phyloP scores from a whole-genome alignment of 345 rosid genomes.

The Gossypium bickii region DNA sequence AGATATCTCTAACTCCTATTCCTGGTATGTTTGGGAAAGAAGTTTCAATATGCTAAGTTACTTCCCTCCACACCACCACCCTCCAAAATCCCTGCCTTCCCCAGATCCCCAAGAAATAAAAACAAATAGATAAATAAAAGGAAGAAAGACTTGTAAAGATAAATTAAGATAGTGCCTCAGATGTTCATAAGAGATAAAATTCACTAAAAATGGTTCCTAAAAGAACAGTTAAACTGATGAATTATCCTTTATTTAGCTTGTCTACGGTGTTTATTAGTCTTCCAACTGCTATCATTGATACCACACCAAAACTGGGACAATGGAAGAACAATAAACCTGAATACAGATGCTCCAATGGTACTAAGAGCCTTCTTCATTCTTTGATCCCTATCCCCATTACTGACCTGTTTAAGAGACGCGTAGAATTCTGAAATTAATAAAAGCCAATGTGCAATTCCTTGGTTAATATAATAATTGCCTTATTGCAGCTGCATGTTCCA shows the following conservation, averaged over 20 bases:
- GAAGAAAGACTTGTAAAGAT: background rate
- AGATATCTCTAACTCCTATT: background rate
- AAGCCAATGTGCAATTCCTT: background rate
- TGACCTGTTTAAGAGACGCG: constrained; percentile 45
- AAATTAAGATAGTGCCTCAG: background rate
- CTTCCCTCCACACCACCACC: background rate
- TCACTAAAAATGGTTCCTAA: background rate
- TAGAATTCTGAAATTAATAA: background rate
- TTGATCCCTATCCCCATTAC: constrained; percentile 65
- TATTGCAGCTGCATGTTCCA: background rate
- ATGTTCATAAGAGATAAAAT: background rate
- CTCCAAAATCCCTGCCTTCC: background rate
- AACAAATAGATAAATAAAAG: background rate
- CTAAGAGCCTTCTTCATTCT: constrained; percentile 66
- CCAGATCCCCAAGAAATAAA: background rate
- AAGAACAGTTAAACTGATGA: background rate
- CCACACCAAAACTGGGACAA: background rate
- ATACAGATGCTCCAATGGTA: constrained; percentile 98
- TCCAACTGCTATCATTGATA: background rate
- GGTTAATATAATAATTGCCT: background rate
- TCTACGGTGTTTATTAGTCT: background rate
- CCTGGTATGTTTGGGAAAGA: background rate
- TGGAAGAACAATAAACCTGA: constrained; percentile 51
- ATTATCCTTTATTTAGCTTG: background rate
- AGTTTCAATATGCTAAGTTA: background rate